A percentile compares a stretch with the other conserved stretches of the same genome.
Conservation (phyloP, 768 basidiomycete species). For the Kwoniella sp. region DNA sequence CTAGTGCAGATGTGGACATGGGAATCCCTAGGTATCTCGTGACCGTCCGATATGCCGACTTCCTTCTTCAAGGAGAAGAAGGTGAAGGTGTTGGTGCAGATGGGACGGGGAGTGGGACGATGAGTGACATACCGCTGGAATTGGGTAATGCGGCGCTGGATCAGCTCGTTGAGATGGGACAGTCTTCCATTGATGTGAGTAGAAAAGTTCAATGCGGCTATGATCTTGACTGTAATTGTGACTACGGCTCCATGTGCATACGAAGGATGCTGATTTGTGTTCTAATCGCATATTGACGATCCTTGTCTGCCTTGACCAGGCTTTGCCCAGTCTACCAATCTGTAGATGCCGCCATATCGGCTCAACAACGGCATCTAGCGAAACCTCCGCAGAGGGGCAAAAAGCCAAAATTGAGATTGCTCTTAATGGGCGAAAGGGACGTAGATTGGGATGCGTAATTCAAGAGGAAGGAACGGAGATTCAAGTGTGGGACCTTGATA, state of each 20-base stretch:
- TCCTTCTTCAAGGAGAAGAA: background rate
- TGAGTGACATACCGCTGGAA: background rate
- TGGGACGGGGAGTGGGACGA: background rate
- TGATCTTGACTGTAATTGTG: too few relatives aligned
- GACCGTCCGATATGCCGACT: conserved; percentile 22
- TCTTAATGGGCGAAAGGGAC: conserved; percentile 37
- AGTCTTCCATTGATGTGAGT: conserved; percentile 15
- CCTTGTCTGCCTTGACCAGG: background rate
- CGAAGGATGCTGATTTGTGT: background rate
- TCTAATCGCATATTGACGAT: too few relatives aligned
- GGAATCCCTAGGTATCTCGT: conserved; percentile 19
- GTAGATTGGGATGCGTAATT: conserved; percentile 38
- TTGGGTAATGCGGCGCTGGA: background rate
- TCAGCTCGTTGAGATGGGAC: conserved; percentile 3
- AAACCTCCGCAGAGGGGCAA: too few relatives aligned
- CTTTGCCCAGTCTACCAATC: conserved; percentile 3
- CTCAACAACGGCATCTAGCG: background rate
- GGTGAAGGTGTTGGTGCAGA: background rate
- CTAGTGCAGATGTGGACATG: conserved; percentile 7
- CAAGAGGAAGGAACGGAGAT: conserved; percentile 29
- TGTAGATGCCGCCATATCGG: conserved; percentile 9
- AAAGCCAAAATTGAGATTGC: conserved; percentile 17
- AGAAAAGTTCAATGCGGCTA: too few relatives aligned
- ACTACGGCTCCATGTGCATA: too few relatives aligned
- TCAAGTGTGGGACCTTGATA: conserved; percentile 38